A percentile compares a stretch with the other conserved stretches of the same genome.
Evolutionary conservation across 139 green algal genomes (phyloP).

Genomic region (Volvox reticuliferus): DNA sequence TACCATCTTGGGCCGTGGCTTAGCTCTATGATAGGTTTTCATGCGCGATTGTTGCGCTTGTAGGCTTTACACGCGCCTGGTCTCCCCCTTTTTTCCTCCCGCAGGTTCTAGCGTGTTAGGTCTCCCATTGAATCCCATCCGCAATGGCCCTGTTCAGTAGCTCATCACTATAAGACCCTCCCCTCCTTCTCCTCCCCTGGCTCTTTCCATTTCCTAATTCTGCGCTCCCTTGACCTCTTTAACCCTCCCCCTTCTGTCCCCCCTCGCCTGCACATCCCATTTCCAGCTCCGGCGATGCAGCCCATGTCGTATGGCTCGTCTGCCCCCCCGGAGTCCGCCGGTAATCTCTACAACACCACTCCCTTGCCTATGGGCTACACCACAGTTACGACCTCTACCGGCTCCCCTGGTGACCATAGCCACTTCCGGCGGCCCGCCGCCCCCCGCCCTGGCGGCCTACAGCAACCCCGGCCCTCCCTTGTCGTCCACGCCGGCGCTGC

Average conservation of each 20-base stretch:
- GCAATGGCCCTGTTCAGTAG: too few species aligned
- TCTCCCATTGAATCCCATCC: too few species aligned
- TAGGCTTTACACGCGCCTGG: too few species aligned
- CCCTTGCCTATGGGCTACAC: neutral
- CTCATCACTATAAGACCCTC: too few species aligned
- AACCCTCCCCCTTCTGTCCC: neutral
- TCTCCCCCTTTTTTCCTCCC: too few species aligned
- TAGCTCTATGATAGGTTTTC: too few species aligned
- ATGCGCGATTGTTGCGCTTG: too few species aligned
- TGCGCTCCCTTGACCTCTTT: neutral
- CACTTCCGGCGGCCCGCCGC: neutral
- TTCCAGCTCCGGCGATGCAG: neutral
- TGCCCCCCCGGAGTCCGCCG: neutral
- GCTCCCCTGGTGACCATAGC: neutral
- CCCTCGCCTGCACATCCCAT: neutral
- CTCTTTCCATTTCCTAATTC: neutral
- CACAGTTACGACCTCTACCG: neutral
- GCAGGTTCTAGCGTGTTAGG: too few species aligned
- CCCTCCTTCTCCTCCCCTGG: neutral
- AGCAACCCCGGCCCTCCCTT: neutral
- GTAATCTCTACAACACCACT: neutral
- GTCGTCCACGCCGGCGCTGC: conserved; percentile 1
- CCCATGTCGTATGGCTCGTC: neutral
- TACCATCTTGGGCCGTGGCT: too few species aligned
- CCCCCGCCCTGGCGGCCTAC: conserved; percentile 10